phyloP scores from a whole-genome alignment of 345 rosid species.

The Clarkia xantiana region DNA sequence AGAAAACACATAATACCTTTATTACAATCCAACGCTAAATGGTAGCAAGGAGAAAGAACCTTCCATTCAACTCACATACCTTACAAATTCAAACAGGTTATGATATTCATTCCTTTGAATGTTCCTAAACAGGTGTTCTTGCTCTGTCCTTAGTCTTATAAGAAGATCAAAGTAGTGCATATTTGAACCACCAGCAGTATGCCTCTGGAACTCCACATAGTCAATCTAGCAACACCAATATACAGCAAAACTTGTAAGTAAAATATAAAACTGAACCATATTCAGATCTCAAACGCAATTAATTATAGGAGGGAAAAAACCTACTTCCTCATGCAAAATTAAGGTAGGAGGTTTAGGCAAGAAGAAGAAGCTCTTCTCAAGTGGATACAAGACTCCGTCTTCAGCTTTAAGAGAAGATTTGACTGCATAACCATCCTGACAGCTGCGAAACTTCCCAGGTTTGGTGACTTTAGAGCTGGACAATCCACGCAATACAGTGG shows the following conservation, averaged over 20 bases:
- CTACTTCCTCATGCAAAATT: slow-evolving; percentile 95
- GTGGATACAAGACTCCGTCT: slow-evolving; percentile 92
- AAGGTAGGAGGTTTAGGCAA: slow-evolving; percentile 98
- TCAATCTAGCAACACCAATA: slow-evolving; percentile 40
- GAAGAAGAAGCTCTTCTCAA: slow-evolving; percentile 94
- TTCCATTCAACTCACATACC: slow-evolving; percentile 23
- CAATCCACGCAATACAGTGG: slow-evolving; percentile 70
- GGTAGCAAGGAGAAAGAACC: background rate
- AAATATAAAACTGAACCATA: background rate
- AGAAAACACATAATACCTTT: background rate
- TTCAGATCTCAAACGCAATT: background rate
- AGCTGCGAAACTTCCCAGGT: slow-evolving; percentile 94
- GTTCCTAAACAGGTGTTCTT: slow-evolving; percentile 92
- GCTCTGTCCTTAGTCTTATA: slow-evolving; percentile 80
- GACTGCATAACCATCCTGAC: slow-evolving; percentile 96
- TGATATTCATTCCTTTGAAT: slow-evolving; percentile 96
- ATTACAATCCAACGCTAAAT: background rate
- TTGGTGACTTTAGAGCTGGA: slow-evolving; percentile 95
- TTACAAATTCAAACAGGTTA: slow-evolving; percentile 70
- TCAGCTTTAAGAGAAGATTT: slow-evolving; percentile 96
- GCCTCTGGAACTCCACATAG: slow-evolving; percentile 96
- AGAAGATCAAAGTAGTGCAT: slow-evolving; percentile 99
- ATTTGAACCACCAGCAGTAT: slow-evolving; percentile 95
- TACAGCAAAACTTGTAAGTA: background rate
- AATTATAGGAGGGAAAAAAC: background rate